Conservation (phyloP, 169 alveolate genomes). For the Plasmodium fragile region DNA sequence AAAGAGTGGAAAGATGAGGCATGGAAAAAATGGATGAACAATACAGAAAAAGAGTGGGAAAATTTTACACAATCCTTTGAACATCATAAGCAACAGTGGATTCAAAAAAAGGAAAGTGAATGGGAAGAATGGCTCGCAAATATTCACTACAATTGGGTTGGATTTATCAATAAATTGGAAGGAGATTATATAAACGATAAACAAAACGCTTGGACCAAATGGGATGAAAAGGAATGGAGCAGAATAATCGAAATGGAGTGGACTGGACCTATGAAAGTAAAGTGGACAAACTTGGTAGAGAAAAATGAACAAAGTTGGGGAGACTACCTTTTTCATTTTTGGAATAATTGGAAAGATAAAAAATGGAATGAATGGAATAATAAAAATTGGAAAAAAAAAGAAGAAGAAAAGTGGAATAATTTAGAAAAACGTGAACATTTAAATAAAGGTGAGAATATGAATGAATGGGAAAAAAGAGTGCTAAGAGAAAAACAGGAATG, state of each 20-base stretch:
- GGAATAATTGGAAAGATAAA: conserved; percentile 17
- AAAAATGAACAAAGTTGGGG: background rate
- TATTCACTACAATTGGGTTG: conserved; percentile 31
- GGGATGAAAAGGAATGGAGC: conserved; percentile 28
- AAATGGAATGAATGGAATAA: conserved; percentile 40
- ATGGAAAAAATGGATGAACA: conserved; percentile 34
- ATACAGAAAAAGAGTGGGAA: conserved; percentile 16
- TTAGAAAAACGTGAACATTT: background rate
- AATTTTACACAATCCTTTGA: background rate
- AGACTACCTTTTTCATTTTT: background rate
- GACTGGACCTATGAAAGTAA: conserved; percentile 24
- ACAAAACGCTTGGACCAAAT: background rate
- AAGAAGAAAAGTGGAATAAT: conserved; percentile 26
- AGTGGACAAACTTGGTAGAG: conserved; percentile 1
- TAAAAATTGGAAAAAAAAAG: conserved; percentile 21
- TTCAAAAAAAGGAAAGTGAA: conserved; percentile 10
- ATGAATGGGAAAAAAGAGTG: conserved; percentile 16
- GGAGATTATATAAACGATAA: conserved; percentile 27
- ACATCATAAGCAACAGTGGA: conserved; percentile 2
- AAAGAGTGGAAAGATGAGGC: conserved; percentile 8
- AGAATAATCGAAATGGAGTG: conserved; percentile 32
- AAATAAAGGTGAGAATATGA: conserved; percentile 11
- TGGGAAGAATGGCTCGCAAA: conserved; percentile 49
- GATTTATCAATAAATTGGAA: conserved; percentile 22
- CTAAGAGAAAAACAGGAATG: conserved; percentile 15